A percentile compares a stretch with the other conserved stretches of the same genome.
Evolutionary conservation across 2,329 filamentous ascomycete genomes (phyloP).

Genomic region (Dendryphion nanum): DNA sequence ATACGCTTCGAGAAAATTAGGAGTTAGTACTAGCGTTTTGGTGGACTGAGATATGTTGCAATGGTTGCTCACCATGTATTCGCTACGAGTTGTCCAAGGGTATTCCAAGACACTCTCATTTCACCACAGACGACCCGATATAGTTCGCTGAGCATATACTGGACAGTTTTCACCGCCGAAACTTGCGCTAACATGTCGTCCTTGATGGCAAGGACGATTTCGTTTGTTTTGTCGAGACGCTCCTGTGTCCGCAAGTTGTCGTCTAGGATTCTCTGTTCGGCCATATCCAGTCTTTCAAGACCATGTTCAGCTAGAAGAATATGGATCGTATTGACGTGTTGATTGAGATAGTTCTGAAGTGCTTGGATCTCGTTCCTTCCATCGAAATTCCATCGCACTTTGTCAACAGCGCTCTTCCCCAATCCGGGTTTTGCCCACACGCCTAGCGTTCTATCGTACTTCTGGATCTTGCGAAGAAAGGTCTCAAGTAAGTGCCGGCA

Average conservation of each 20-base stretch:
- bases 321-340: conserved; percentile 9
- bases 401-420: not conserved
- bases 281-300: not conserved
- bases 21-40: too few relatives aligned
- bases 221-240: not conserved
- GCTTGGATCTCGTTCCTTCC: not conserved
- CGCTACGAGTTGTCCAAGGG: not conserved
- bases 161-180: not conserved
- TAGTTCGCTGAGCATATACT: not conserved
- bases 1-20: not conserved
- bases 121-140: not conserved
- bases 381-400: conserved; percentile 5
- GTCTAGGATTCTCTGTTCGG: not conserved
- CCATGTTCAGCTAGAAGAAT: conserved; percentile 3
- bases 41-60: too few relatives aligned
- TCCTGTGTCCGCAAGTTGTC: not conserved
- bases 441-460: not conserved
- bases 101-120: not conserved
- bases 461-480: not conserved
- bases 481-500: not conserved
- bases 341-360: conserved; percentile 7
- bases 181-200: not conserved
- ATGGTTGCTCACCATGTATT: conserved; percentile 2
- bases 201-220: not conserved
- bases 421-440: not conserved